A percentile compares a stretch with the other conserved stretches of the same genome.
phyloP scores from a whole-genome alignment of 2,329 filamentous ascomycete genomes.

The Hypoxylon sp. region DNA sequence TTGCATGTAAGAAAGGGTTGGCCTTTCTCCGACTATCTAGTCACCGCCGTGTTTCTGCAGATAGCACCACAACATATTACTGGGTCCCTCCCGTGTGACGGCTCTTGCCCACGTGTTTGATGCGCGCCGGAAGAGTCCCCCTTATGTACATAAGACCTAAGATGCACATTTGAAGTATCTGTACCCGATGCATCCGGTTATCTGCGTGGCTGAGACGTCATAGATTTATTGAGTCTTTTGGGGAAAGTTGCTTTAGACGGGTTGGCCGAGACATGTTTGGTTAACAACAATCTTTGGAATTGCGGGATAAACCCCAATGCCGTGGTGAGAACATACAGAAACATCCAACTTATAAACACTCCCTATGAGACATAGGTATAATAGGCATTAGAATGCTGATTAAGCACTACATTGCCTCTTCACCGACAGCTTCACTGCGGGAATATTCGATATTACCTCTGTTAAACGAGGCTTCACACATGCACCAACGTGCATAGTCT shows the following conservation, averaged over 20 bases:
- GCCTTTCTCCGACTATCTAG: constrained; percentile 9
- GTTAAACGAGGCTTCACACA: constrained; percentile 6
- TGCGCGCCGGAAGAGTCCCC: constrained; percentile 34
- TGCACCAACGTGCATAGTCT: constrained; percentile 17
- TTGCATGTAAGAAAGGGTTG: constrained; percentile 7
- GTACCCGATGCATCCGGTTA: constrained; percentile 16
- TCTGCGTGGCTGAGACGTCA: constrained; percentile 25
- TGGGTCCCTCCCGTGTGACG: constrained; percentile 27
- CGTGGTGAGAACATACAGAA: neutral
- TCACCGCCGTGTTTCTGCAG: constrained; percentile 29
- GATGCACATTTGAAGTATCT: constrained; percentile 27
- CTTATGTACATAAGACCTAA: constrained; percentile 38
- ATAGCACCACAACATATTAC: constrained; percentile 27
- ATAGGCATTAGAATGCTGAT: neutral
- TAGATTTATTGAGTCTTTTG: neutral
- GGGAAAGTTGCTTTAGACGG: neutral
- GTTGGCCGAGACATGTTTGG: neutral
- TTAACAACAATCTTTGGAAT: neutral
- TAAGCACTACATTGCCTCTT: neutral
- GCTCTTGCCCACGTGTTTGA: constrained; percentile 43
- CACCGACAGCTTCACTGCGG: neutral
- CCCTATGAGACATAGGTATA: neutral
- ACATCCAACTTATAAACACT: neutral
- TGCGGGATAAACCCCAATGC: neutral
- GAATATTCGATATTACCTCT: constrained; percentile 11